Evolutionary conservation across 495 filamentous ascomycete species (phyloP), one percentile per base, ranked within the genome.

Genomic region (Aspergillus nidulans): DNA sequence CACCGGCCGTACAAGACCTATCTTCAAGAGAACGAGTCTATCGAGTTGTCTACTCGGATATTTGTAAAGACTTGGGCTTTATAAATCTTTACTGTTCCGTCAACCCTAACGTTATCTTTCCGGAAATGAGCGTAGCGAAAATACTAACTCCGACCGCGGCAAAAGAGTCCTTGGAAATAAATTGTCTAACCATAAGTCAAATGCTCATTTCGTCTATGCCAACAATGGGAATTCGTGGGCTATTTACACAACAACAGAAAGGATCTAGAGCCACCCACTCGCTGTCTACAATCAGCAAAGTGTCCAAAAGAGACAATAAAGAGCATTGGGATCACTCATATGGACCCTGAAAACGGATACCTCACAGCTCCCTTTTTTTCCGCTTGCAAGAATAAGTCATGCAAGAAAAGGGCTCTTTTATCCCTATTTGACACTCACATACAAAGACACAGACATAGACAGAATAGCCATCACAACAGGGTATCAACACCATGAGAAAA

Each of bases 401-500:
- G 40, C 41, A n/a, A n/a, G n/a, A n/a, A n/a, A n/a, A n/a, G n/a
- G n/a, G n/a, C 30, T 18, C 52, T n/a, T 51, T 53, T 20, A 38
- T 49, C 36, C 18, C 50, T 26, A 18, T 18, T 12, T 6, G 10
- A 45, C 24, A 30, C 44, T 18, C 20, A 30, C 44, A 30, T 25
- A 21, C 34, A 16, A 3, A 39, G 16, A 15, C 1, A 43, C 3
- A 19, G n/a, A 30, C 13, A 19, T 53, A 32, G 46, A 49, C 61
- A 60, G 63, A 63, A 61, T 42, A 63, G 51, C 52, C 59, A 58
- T 58, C 58, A 61, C 56, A 60, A 52, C 63, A 73, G 75, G 73
- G 73, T 76, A 77, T 76, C 75, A 75, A 76, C 70, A 77, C 73
- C 71, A 69, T 70, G 68, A 70, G 55, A 69, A 52, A 70, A 77